A percentile compares a stretch with the other conserved stretches of the same genome.
phyloP scores from a whole-genome alignment of 129 eudicot species.

The Gnaphalium uliginosum region DNA sequence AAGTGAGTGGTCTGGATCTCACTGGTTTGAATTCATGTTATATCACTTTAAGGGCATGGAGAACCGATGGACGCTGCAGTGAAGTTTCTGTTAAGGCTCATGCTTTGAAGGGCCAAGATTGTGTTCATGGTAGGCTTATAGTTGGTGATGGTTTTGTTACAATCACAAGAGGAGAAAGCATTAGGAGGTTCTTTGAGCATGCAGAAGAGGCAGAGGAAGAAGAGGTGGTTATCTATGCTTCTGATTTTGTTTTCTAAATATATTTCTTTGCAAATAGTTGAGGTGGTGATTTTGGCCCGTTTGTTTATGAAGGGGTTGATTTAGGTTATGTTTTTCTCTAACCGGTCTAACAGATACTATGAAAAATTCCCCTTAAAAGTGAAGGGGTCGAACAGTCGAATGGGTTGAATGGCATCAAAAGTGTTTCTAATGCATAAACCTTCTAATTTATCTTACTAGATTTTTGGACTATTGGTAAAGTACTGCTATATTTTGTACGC shows the following conservation, averaged over 20 bases:
- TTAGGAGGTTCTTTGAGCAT: constrained; percentile 87
- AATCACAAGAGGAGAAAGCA: constrained; percentile 78
- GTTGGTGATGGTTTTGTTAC: constrained; percentile 94
- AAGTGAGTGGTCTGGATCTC: constrained; percentile 76
- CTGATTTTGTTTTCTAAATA: background rate
- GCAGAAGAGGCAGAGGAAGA: constrained; percentile 99
- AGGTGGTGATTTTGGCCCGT: background rate
- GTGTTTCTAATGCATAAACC: background rate
- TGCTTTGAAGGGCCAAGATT: constrained; percentile 85
- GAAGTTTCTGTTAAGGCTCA: constrained; percentile 91
- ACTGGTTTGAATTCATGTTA: constrained; percentile 72
- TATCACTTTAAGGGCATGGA: constrained; percentile 93
- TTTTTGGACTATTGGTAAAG: background rate
- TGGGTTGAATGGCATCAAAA: background rate
- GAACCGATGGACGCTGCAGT: constrained; percentile 78
- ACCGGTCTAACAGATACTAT: background rate
- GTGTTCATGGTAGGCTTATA: constrained; percentile 95
- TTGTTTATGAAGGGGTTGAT: background rate
- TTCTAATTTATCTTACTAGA: background rate
- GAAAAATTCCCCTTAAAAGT: background rate
- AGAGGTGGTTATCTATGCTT: constrained; percentile 52
- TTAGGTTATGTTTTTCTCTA: background rate
- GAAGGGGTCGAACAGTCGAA: background rate
- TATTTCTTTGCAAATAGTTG: background rate
- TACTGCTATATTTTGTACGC: background rate